Evolutionary conservation across 345 rosid genomes (phyloP), one percentile per base, ranked within the genome.

Genomic region (Arabis alpina): DNA sequence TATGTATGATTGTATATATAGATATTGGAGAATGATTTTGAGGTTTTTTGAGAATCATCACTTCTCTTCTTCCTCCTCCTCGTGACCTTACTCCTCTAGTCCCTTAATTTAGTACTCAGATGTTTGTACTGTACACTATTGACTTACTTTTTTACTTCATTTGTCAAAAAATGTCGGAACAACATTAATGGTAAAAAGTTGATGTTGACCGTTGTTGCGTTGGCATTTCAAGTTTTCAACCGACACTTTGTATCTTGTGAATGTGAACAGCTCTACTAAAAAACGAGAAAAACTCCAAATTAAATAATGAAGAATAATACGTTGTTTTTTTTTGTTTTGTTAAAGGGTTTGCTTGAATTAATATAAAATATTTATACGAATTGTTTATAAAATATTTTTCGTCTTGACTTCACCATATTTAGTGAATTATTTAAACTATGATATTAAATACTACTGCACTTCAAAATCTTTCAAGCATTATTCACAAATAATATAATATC

Each of bases 151-250:
- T 14, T 72, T 48, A 30, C 52, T 66, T 58, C 48, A 42, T 57
- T 36, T 49, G 66, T 47, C 50, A 34, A 6, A 65, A 50, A 48
- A 6, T 57, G 59, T 57, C 8, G 53, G 16, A 49, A 40, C n/a
- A 48, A 47, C 66, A 65, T 58, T 73, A 65, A 66, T 66, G 73
- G 63, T 54, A 12, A 54, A 67, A 67, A 67, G 63, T 61, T 53
- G 57, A 24, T 50, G 25, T 47, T 66, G 68, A 61, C 68, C 43
- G 48, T 52, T 60, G 54, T 56, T 64, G 64, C 70, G 57, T 56
- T 64, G 76, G 59, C 71, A 56, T 39, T 73, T 64, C 66, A 65
- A 23, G 71, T 53, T 39, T 73, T 64, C 66, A 65, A 23, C 76
- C 60, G 71, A 72, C 76, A 73, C 71, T 37, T 60, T 41, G 58